Conservation (phyloP, 108 stramenopile genomes). For the Skeletonema marinoi region DNA sequence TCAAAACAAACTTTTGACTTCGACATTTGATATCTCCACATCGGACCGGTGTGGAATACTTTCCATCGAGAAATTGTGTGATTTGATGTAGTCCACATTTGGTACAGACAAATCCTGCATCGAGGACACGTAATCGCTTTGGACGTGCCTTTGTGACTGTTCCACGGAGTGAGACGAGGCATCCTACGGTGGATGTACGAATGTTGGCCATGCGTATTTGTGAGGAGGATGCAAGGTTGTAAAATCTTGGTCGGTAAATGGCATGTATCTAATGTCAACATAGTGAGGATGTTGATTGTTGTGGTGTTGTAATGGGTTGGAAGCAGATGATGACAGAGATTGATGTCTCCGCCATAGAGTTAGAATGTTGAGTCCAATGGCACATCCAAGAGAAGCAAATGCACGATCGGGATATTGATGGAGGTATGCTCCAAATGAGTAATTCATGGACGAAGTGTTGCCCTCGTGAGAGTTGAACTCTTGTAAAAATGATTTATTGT, state of each 20-base stretch:
- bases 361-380: slow-evolving; percentile 40
- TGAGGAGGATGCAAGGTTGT: slow-evolving; percentile 25
- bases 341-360: slow-evolving; percentile 36
- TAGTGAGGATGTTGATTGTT: slow-evolving; percentile 22
- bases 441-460: not conserved
- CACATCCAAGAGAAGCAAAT: slow-evolving; percentile 43
- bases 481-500: slow-evolving; percentile 33
- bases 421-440: slow-evolving; percentile 43
- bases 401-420: slow-evolving; percentile 45
- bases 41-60: slow-evolving; percentile 70
- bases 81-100: slow-evolving; percentile 77
- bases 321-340: not conserved
- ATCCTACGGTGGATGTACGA: slow-evolving; percentile 35
- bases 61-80: slow-evolving; percentile 67
- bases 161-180: slow-evolving; percentile 85
- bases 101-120: slow-evolving; percentile 77
- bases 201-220: slow-evolving; percentile 44
- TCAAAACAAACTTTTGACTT: slow-evolving; percentile 67
- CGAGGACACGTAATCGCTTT: slow-evolving; percentile 81
- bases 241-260: slow-evolving; percentile 41
- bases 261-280: slow-evolving; percentile 28
- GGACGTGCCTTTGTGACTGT: slow-evolving; percentile 92
- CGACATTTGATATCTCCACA: slow-evolving; percentile 72
- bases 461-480: slow-evolving; percentile 31
- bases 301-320: slow-evolving; percentile 10